Conservation (phyloP, 129 eudicot species). For the Helianthus tuberosus region DNA sequence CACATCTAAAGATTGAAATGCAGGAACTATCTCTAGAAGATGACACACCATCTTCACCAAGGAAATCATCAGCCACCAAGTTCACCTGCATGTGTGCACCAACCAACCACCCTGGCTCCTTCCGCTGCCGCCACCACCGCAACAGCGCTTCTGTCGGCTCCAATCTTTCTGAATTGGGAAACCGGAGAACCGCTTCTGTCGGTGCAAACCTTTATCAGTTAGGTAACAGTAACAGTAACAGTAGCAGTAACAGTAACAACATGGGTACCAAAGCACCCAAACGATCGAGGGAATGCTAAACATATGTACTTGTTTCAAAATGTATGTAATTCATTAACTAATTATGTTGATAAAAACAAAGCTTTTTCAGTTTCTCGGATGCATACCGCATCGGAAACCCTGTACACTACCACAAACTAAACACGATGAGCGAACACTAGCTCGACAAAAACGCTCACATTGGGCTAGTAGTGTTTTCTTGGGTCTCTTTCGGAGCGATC, state of each 20-base stretch:
- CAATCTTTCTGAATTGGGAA: slow-evolving; percentile 36
- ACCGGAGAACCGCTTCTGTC: slow-evolving; percentile 30
- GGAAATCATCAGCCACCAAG: slow-evolving; percentile 38
- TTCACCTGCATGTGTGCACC: slow-evolving; percentile 76
- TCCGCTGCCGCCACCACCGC: slow-evolving; percentile 79
- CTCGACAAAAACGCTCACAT: slow-evolving; percentile 42
- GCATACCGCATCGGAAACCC: slow-evolving; percentile 31
- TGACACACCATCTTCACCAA: slow-evolving; percentile 48
- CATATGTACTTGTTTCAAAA: slow-evolving; percentile 13
- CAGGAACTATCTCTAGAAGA: slow-evolving; percentile 34
- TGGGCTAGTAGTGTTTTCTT: slow-evolving; percentile 80
- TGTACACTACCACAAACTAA: background rate
- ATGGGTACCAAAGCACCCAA: background rate
- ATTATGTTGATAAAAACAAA: slow-evolving; percentile 9
- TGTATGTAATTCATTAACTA: background rate
- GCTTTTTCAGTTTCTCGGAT: slow-evolving; percentile 22
- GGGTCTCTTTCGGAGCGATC: slow-evolving; percentile 53
- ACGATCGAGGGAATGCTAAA: slow-evolving; percentile 32
- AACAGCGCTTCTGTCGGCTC: slow-evolving; percentile 30
- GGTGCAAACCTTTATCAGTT: slow-evolving; percentile 37
- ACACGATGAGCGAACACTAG: background rate
- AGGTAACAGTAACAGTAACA: slow-evolving; percentile 21
- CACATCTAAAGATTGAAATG: slow-evolving; percentile 13
- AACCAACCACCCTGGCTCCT: slow-evolving; percentile 77
- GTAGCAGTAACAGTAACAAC: too few species aligned